A percentile compares a stretch with the other conserved stretches of the same genome.
These are phyloP conservation scores for Phytophthora cajani DNA, from an alignment of 352 stramenopile species.

Conservation along the genomic window DNA sequence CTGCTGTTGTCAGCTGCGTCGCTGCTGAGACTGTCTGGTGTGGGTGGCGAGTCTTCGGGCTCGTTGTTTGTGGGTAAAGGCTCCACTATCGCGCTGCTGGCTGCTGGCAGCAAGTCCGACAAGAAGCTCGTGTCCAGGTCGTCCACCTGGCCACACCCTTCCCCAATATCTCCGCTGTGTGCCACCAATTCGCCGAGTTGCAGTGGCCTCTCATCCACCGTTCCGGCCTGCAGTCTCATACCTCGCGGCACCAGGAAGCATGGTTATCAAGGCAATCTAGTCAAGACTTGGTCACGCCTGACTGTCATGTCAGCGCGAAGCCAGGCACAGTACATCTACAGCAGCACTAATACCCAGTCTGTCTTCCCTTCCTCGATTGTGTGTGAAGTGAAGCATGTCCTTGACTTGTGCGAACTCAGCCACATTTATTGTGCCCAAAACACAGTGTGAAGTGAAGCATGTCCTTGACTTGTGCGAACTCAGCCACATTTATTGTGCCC, in stretches of 20 bases:
- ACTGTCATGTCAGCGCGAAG: background rate
- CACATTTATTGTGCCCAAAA: background rate
- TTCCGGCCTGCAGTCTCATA: too few relatives aligned
- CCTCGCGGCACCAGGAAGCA: slow-evolving; percentile 8
- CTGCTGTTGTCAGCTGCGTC: background rate
- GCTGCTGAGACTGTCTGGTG: background rate
- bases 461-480: background rate
- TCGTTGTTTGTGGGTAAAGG: background rate
- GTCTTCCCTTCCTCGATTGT: too few relatives aligned
- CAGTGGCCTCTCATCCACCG: slow-evolving; percentile 12
- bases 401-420: background rate
- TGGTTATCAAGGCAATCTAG: slow-evolving; percentile 1
- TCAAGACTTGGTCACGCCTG: background rate
- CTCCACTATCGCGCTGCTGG: background rate
- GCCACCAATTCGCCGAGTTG: slow-evolving; percentile 19
- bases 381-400: background rate
- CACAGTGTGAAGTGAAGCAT: background rate
- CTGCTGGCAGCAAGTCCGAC: background rate
- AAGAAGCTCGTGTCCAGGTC: slow-evolving; percentile 7
- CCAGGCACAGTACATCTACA: too few relatives aligned
- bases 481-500: background rate
- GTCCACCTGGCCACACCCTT: slow-evolving; percentile 8
- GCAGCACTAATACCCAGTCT: too few relatives aligned
- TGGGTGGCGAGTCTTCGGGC: background rate
- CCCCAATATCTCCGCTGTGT: background rate